A percentile compares a stretch with the other conserved stretches of the same genome.
Conservation (phyloP, 2,329 filamentous ascomycete species). For the Fusarium compactum region DNA sequence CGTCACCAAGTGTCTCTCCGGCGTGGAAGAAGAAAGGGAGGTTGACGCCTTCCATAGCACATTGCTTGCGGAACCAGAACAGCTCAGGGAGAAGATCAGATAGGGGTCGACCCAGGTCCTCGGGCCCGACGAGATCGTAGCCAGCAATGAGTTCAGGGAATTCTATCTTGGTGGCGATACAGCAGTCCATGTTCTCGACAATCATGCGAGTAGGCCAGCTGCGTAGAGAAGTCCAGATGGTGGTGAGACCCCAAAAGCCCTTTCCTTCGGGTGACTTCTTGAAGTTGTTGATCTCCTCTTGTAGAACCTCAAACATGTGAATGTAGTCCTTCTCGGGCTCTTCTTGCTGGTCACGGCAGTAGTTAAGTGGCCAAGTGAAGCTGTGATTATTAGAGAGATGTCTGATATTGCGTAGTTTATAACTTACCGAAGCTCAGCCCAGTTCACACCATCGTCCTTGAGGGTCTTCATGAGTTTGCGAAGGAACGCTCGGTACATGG, state of each 20-base stretch:
- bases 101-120: slow-evolving; percentile 82
- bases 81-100: slow-evolving; percentile 83
- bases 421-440: slow-evolving; percentile 77
- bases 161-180: slow-evolving; percentile 82
- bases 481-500: slow-evolving; percentile 84
- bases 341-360: slow-evolving; percentile 73
- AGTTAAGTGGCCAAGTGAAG: slow-evolving; percentile 78
- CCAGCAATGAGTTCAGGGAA: slow-evolving; percentile 86
- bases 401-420: not conserved
- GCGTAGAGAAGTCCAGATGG: slow-evolving; percentile 87
- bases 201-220: slow-evolving; percentile 72
- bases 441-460: slow-evolving; percentile 84
- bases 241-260: slow-evolving; percentile 84
- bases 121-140: slow-evolving; percentile 91
- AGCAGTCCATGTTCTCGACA: slow-evolving; percentile 86
- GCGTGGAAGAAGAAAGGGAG: slow-evolving; percentile 98
- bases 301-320: slow-evolving; percentile 77
- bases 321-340: slow-evolving; percentile 74
- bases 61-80: slow-evolving; percentile 94
- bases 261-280: slow-evolving; percentile 76
- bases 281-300: slow-evolving; percentile 83
- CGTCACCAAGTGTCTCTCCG: slow-evolving; percentile 84
- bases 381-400: slow-evolving; percentile 52
- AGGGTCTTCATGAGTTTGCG: slow-evolving; percentile 77
- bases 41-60: slow-evolving; percentile 79